A percentile compares a stretch with the other conserved stretches of the same genome.
Conservation (phyloP, 805 yeast species). For the Metschnikowia kofuensis region DNA sequence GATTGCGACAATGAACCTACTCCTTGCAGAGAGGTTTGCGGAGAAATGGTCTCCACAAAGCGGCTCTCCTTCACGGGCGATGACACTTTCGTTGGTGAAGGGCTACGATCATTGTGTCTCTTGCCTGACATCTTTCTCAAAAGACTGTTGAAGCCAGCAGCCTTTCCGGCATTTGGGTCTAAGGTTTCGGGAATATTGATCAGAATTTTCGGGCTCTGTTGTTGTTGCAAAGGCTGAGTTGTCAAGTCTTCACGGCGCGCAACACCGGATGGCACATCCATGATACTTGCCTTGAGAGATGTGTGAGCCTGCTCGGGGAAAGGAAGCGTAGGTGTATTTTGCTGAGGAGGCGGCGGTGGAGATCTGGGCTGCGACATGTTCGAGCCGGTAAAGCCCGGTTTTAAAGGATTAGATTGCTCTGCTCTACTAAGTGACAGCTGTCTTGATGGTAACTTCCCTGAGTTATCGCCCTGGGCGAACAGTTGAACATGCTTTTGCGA, state of each 20-base stretch:
- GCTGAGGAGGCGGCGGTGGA: constrained; percentile 10
- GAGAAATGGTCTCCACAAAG: not conserved
- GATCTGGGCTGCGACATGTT: constrained; percentile 4
- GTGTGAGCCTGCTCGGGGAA: constrained; percentile 44
- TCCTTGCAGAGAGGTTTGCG: not conserved
- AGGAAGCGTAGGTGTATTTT: constrained; percentile 5
- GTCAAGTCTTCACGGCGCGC: constrained; percentile 9
- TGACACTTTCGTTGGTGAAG: constrained; percentile 13
- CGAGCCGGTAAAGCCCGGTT: not conserved
- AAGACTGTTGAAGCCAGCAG: constrained; percentile 33
- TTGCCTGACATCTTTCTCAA: constrained; percentile 37
- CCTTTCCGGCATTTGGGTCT: constrained; percentile 31
- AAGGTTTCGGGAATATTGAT: constrained; percentile 24
- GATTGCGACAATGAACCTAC: not conserved
- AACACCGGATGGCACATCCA: constrained; percentile 14
- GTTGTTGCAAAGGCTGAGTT: constrained; percentile 24
- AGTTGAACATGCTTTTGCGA: not conserved
- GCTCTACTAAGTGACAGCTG: constrained; percentile 1
- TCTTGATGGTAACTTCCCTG: not conserved
- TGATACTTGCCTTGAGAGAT: constrained; percentile 18
- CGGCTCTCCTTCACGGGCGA: constrained; percentile 1
- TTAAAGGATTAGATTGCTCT: constrained; percentile 1
- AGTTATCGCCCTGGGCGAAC: not conserved
- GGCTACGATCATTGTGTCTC: constrained; percentile 20
- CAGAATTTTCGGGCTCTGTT: constrained; percentile 25